These are phyloP conservation scores for Eragrostis tef DNA, from an alignment of 202 grass and related monocot genomes.

Conservation along the genomic window DNA sequence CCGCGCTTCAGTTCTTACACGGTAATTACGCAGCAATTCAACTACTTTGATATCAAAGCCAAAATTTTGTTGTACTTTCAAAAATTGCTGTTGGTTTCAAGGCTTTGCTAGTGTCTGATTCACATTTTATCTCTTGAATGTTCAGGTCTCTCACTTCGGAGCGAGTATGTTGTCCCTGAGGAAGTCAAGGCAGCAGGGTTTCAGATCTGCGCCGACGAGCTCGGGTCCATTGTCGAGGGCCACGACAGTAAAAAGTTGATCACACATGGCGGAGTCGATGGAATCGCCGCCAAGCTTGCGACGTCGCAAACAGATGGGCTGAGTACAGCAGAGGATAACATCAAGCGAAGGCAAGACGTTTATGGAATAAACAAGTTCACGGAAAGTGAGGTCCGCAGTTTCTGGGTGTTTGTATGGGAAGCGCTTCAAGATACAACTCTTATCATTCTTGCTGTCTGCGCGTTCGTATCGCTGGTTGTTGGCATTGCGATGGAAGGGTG, in stretches of 20 bases:
- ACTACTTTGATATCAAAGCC: neutral
- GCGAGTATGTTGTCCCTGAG: conserved; percentile 74
- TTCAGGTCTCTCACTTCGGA: conserved; percentile 71
- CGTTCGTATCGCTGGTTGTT: conserved; percentile 81
- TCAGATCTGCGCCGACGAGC: conserved; percentile 78
- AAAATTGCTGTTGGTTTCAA: neutral
- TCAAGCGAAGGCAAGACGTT: conserved; percentile 69
- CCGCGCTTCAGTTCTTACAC: conserved; percentile 93
- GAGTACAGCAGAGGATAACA: conserved; percentile 57
- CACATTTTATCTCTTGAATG: neutral
- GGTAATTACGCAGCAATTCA: conserved; percentile 45
- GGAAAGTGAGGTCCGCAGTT: conserved; percentile 71
- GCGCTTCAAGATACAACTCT: conserved; percentile 91
- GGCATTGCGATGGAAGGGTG: conserved; percentile 93
- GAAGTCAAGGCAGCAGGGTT: conserved; percentile 80
- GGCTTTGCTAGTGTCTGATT: neutral
- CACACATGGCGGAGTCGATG: conserved; percentile 57
- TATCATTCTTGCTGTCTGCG: conserved; percentile 81
- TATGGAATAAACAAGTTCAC: conserved; percentile 94
- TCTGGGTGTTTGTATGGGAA: conserved; percentile 97
- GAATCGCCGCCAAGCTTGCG: conserved; percentile 73
- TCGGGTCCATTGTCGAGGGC: conserved; percentile 80
- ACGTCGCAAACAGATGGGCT: conserved; percentile 63
- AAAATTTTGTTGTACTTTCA: neutral
- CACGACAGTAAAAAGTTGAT: conserved; percentile 85